Percentiles rank a stretch among this genome's conserved stretches.
phyloP scores from a whole-genome alignment of 192 early-diverging fungal species.

The Dimargaris verticillata region DNA sequence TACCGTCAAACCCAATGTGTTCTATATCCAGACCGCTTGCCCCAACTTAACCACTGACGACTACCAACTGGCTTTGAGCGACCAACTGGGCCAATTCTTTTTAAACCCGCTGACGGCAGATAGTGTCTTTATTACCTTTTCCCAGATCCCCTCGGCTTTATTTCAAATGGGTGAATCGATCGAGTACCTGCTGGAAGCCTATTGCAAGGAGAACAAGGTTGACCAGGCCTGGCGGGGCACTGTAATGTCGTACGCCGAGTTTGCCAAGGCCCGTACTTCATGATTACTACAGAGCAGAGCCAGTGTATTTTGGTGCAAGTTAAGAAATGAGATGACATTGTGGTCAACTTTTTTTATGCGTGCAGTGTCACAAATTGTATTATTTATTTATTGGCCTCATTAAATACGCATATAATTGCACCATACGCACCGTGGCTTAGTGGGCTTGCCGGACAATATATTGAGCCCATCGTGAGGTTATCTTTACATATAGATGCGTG shows the following conservation, averaged over 20 bases:
- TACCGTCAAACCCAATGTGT: slow-evolving; percentile 1
- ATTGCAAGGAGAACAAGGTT: neutral
- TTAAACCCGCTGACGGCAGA: neutral
- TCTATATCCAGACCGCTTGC: neutral
- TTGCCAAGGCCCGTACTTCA: no score
- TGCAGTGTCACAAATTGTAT: no score
- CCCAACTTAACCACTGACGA: neutral
- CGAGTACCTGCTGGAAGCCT: neutral
- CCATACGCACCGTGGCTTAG: no score
- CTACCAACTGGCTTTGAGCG: neutral
- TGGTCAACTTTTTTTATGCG: no score
- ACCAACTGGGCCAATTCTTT: neutral
- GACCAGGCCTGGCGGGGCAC: neutral
- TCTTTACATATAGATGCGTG: no score
- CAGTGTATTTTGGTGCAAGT: no score
- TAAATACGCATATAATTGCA: no score
- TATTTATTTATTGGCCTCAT: no score
- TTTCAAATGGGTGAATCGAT: neutral
- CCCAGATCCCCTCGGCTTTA: neutral
- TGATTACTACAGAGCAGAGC: no score
- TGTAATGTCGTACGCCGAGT: neutral
- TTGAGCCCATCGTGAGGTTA: no score
- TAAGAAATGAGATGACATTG: no score
- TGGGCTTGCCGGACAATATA: no score
- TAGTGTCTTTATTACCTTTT: neutral